phyloP scores from a whole-genome alignment of 1,284 basidiomycete species.

The Entoloma clypeatum region DNA sequence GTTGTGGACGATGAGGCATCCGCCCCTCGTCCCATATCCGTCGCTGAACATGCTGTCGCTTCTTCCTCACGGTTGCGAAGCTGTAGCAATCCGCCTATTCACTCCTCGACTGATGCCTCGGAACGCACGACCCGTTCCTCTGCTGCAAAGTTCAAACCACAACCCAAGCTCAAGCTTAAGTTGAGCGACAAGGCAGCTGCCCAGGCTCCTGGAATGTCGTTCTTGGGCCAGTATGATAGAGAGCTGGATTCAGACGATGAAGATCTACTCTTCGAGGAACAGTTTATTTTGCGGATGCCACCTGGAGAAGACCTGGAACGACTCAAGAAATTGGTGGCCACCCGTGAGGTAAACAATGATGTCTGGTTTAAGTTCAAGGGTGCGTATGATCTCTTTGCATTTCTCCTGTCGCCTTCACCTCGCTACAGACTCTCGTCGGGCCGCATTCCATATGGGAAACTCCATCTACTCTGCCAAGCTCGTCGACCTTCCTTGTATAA shows the following conservation, averaged over 20 bases:
- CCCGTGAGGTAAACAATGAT: constrained; percentile 77
- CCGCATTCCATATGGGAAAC: constrained; percentile 84
- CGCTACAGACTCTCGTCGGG: constrained; percentile 80
- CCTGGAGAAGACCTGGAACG: constrained; percentile 78
- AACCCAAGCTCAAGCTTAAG: constrained; percentile 81
- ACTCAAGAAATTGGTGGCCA: constrained; percentile 76
- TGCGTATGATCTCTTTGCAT: constrained; percentile 29
- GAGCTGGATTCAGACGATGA: constrained; percentile 95
- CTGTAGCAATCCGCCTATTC: constrained; percentile 26
- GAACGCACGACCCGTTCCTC: constrained; percentile 50
- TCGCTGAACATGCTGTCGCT: constrained; percentile 36
- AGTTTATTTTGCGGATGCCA: constrained; percentile 92
- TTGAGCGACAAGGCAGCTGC: constrained; percentile 75
- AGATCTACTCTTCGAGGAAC: constrained; percentile 95
- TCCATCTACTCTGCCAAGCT: constrained; percentile 87
- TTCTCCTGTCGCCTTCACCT: not conserved
- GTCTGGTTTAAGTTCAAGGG: constrained; percentile 99
- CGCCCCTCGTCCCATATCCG: constrained; percentile 28
- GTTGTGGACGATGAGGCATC: constrained; percentile 56
- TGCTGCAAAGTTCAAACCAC: constrained; percentile 44
- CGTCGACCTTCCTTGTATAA: constrained; percentile 92
- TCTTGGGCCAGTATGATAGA: constrained; percentile 85
- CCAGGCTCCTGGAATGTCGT: constrained; percentile 75
- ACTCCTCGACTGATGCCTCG: constrained; percentile 27
- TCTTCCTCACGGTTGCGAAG: constrained; percentile 43